These are phyloP conservation scores for Xylariaceae sp. DNA, from an alignment of 2,329 filamentous ascomycete genomes.

Conservation along the genomic window DNA sequence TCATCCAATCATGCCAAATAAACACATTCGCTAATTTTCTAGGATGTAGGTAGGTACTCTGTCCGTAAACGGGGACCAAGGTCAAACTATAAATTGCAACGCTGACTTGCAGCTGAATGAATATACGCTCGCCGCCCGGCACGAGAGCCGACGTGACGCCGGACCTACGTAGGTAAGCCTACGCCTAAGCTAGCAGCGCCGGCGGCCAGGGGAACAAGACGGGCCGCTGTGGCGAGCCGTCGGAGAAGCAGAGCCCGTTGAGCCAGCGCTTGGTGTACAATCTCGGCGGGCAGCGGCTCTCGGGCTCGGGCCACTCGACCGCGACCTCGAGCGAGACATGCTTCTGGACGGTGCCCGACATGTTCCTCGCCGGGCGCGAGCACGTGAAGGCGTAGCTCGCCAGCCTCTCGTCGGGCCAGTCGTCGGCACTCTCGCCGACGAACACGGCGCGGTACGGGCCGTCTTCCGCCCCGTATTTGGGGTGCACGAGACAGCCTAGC, in stretches of 20 bases:
- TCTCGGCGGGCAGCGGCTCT: constrained; percentile 14
- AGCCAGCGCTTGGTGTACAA: constrained; percentile 36
- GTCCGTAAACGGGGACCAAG: too few relatives aligned
- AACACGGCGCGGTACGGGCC: constrained; percentile 30
- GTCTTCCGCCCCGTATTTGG: constrained; percentile 2
- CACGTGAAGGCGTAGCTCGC: constrained; percentile 32
- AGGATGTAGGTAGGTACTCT: too few relatives aligned
- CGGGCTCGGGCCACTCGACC: constrained; percentile 24
- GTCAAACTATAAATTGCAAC: too few relatives aligned
- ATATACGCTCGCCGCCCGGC: too few relatives aligned
- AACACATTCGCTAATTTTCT: not conserved
- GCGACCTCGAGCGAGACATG: constrained; percentile 36
- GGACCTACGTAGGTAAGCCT: not conserved
- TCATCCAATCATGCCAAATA: not conserved
- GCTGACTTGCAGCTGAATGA: too few relatives aligned
- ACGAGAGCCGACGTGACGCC: too few relatives aligned
- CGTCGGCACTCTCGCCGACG: constrained; percentile 19
- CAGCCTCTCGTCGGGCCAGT: constrained; percentile 18
- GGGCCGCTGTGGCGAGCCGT: constrained; percentile 8
- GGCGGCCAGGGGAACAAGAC: constrained; percentile 36
- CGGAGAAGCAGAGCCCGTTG: constrained; percentile 35
- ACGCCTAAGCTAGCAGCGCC: constrained; percentile 22
- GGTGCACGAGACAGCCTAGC: constrained; percentile 28
- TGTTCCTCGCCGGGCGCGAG: constrained; percentile 4
- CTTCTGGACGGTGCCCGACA: constrained; percentile 20